These are phyloP conservation scores for Trichoderma sp. DNA, from an alignment of 2,329 filamentous ascomycete species.

Conservation along the genomic window DNA sequence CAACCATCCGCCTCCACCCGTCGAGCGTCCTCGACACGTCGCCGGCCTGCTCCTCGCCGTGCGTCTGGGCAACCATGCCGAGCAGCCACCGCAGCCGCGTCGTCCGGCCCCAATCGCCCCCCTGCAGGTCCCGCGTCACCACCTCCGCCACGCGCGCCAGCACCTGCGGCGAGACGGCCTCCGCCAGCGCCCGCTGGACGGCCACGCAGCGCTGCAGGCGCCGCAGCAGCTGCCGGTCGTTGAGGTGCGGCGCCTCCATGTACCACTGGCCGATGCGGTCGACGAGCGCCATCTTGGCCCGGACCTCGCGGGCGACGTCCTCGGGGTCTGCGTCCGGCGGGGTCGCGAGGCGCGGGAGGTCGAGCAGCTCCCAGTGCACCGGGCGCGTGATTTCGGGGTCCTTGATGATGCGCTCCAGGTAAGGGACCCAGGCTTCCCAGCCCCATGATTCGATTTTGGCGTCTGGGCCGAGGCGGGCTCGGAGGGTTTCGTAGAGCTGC, in stretches of 20 bases:
- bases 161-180: constrained; percentile 34
- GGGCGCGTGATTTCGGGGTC: constrained; percentile 35
- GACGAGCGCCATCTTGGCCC: constrained; percentile 38
- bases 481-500: constrained; percentile 32
- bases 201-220: constrained; percentile 37
- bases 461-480: constrained; percentile 12
- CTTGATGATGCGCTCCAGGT: constrained; percentile 40
- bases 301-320: constrained; percentile 25
- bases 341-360: constrained; percentile 27
- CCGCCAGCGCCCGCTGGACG: constrained; percentile 34
- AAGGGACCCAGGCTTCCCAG: constrained; percentile 41
- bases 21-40: constrained; percentile 30
- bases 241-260: constrained; percentile 36
- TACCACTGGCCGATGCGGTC: constrained; percentile 39
- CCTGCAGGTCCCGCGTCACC: constrained; percentile 41
- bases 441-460: constrained; percentile 33
- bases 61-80: constrained; percentile 33
- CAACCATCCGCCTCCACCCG: constrained; percentile 36
- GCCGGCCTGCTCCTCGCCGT: constrained; percentile 32
- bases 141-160: constrained; percentile 37
- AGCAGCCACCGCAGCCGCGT: constrained; percentile 39
- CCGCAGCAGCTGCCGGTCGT: constrained; percentile 38
- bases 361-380: constrained; percentile 38
- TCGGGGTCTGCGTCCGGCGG: background rate
- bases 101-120: constrained; percentile 40